Evolutionary conservation across 2,329 filamentous ascomycete genomes (phyloP), one percentile per base, ranked within the genome.

Genomic region (Coniochaeta sp.): DNA sequence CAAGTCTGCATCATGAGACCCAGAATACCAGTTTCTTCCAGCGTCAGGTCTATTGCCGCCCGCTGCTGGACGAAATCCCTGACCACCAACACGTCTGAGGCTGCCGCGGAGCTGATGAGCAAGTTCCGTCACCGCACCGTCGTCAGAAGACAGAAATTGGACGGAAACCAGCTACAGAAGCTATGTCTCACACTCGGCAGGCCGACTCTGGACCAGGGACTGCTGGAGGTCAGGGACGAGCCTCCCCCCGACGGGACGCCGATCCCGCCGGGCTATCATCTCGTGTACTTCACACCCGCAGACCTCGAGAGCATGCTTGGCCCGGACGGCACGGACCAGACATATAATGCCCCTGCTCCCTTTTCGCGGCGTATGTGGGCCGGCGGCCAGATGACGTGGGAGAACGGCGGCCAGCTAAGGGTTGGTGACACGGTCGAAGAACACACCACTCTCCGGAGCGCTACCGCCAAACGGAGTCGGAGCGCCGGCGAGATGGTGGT

Each of bases 341-440:
- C 80, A 0, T 88, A 84, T 68, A 88, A 87, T 64, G 80, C 85
- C 0, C 77, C 82, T 0, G 62, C 72, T 3, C 85, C 85, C 0
- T 89, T 87, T 60, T 86, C 83, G 1, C 72, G 85, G 32, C 77
- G 86, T 14, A 88, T 89, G 86, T 89, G 86, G 86, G 86, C 86
- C 0, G 86, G 85, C 1, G 86, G 86, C 0, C 74, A 77, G 60
- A 82, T 88, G 71, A 68, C 70, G 16, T 87, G 84, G 83, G 66
- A 42, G 14, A 30, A 65, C 22, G 22, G 59, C 44, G 9, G 24
- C 57, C 63, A 69, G 19, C 68, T 88, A 61, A 73, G 75, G 1
- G 78, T 87, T 1, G 85, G 83, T 1, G 81, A 86, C 62, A 70
- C 76, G 22, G 81, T 81, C 1, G 78, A 75, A 38, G 86, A 89